These are phyloP conservation scores for Pythium myriotylum DNA, from an alignment of 352 stramenopile genomes.

Conservation along the genomic window DNA sequence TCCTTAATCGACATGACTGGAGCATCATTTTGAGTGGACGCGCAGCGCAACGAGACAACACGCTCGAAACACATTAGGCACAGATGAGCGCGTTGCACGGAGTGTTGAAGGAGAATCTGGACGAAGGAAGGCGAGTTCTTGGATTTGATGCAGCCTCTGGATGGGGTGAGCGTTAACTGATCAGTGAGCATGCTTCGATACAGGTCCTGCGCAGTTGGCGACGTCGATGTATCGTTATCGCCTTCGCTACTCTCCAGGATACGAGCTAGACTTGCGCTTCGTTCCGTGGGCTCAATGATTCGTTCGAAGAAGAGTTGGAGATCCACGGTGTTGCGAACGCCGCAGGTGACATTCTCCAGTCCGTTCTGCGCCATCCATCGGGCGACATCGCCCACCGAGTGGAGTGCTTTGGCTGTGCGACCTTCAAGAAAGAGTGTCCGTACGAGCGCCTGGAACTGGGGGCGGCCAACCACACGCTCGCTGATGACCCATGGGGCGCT, in stretches of 20 bases:
- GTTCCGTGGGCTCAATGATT: constrained; percentile 10
- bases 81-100: constrained; percentile 24
- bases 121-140: neutral
- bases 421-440: constrained; percentile 23
- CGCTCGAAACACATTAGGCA: constrained; percentile 20
- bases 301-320: constrained; percentile 38
- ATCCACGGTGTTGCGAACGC: constrained; percentile 30
- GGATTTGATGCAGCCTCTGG: neutral
- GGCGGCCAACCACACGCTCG: constrained; percentile 10
- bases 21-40: neutral
- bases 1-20: neutral
- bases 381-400: constrained; percentile 4
- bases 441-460: constrained; percentile 15
- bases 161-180: neutral
- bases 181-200: constrained; percentile 8
- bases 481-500: constrained; percentile 21
- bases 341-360: neutral
- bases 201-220: neutral
- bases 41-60: constrained; percentile 8
- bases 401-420: constrained; percentile 16
- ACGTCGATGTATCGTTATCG: neutral
- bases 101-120: constrained; percentile 18
- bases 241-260: constrained; percentile 1
- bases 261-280: constrained; percentile 13
- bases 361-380: constrained; percentile 21